Evolutionary conservation across 768 basidiomycete species (phyloP), one percentile per base, ranked within the genome.

Genomic region (Leucosporidium scottii): DNA sequence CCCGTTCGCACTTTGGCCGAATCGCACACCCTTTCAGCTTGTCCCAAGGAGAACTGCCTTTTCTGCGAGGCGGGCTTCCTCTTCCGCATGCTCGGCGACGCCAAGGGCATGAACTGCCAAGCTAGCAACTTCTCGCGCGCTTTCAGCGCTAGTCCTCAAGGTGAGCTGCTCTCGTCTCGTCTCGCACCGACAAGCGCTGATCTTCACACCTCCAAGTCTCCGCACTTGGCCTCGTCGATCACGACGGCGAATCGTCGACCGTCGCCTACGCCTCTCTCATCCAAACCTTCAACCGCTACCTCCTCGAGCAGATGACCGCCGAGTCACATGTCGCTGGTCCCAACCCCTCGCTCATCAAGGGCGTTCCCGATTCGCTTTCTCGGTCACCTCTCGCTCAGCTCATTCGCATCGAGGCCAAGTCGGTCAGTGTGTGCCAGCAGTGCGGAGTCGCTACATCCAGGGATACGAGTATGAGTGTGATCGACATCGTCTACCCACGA

Each of bases 101-200:
- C 96, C 0, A 83, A 82, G 49, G 96, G 96, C 0, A 90, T 84
- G 25, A 98, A 99, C 73, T 97, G 94, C 75, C 94, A 98, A 77
- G 86, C 93, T 8, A 93, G 88, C 78, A 99, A 99, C 78, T 99
- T 97, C 74, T 98, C 93, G 77, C 88, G 91, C 78, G 89, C 92
- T 3, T 89, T 97, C 55, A 87, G 90, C 23, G 86, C 90, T 4
- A 83, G 93, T 39, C 89, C 91, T 9, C 91, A 93, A 79, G 85
- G 93, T 93, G 73, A 20, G 67, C 62, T 30, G 48, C 8, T 27
- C 4, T 25, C 3, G 34, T 34, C 4, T 61, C 9, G 8, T 30
- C 20, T 18, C 15, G 13, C 7, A 44, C 58, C 31, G 44, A 21
- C 36, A 23, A 48, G 64, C 18, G 23, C 30, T 47, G 20, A 6